Evolutionary conservation across 805 yeast genomes (phyloP).

Genomic region (Hagleromyces aurorensis): DNA sequence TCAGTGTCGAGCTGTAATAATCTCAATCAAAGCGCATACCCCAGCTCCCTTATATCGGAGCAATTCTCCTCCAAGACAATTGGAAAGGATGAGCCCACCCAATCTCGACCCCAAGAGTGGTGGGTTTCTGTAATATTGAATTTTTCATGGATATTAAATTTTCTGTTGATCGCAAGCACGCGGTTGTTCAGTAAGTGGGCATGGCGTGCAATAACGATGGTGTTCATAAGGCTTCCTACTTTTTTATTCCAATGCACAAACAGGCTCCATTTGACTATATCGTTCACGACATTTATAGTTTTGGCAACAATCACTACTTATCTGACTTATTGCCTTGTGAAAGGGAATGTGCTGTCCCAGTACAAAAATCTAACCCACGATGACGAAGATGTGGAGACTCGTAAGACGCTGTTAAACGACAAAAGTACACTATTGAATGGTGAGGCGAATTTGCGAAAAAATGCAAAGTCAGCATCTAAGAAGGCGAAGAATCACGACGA

Average conservation of each 20-base stretch:
- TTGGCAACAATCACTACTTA: conserved; percentile 10
- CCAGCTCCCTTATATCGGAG: too few relatives aligned
- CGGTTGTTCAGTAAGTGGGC: conserved; percentile 9
- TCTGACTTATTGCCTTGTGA: conserved; percentile 15
- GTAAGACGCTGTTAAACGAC: conserved; percentile 1
- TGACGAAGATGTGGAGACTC: conserved; percentile 6
- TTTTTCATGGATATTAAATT: conserved; percentile 10
- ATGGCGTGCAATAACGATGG: conserved; percentile 6
- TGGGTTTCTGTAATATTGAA: conserved; percentile 8
- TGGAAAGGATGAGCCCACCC: conserved; percentile 1
- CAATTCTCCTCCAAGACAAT: too few relatives aligned
- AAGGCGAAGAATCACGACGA: conserved; percentile 2
- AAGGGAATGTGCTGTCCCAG: conserved; percentile 20
- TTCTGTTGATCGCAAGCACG: conserved; percentile 8
- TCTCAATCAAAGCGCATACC: too few relatives aligned
- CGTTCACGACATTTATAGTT: conserved; percentile 13
- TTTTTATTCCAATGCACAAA: conserved; percentile 14
- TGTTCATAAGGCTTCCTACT: conserved; percentile 11
- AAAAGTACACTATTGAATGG: background rate
- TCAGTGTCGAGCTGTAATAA: too few relatives aligned
- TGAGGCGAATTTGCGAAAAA: too few relatives aligned
- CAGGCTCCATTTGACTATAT: conserved; percentile 14
- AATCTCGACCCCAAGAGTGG: conserved; percentile 8
- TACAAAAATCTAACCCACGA: conserved; percentile 22
- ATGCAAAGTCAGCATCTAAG: background rate